Conservation (phyloP, 2,329 filamentous ascomycete species). For the Exophiala spinifera region DNA sequence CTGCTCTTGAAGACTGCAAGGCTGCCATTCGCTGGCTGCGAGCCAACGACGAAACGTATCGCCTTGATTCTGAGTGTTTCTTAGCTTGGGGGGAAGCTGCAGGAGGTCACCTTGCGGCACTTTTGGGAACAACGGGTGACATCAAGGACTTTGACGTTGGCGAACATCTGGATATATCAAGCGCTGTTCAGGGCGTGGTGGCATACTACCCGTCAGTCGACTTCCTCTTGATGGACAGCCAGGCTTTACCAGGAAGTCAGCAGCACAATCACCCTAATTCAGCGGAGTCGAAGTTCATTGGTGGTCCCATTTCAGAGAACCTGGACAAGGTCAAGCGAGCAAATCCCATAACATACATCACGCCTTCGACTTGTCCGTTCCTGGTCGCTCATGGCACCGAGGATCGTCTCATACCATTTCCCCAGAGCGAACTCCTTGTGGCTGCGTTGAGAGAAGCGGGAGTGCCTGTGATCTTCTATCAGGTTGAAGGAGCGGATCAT, state of each 20-base stretch:
- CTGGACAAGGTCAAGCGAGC: conserved; percentile 10
- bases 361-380: conserved; percentile 6
- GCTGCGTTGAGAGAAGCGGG: background rate
- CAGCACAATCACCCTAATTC: conserved; percentile 5
- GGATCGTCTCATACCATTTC: conserved; percentile 6
- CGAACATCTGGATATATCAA: conserved; percentile 8
- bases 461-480: conserved; percentile 1
- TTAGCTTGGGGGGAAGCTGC: conserved; percentile 16
- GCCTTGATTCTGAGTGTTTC: conserved; percentile 5
- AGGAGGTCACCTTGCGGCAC: conserved; percentile 11
- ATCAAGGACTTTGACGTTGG: conserved; percentile 12
- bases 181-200: conserved; percentile 8
- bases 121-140: conserved; percentile 9
- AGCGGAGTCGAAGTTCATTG: conserved; percentile 9
- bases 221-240: conserved; percentile 13
- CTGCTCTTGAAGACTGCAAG: conserved; percentile 17
- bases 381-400: conserved; percentile 14
- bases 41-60: conserved; percentile 5
- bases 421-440: conserved; percentile 6
- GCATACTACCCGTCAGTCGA: conserved; percentile 10
- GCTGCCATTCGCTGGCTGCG: conserved; percentile 15
- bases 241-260: conserved; percentile 3
- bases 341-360: conserved; percentile 10
- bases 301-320: conserved; percentile 4
- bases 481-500: conserved; percentile 13